Percentiles rank a stretch among this genome's conserved stretches.
These are phyloP conservation scores for Xerocomus minutiporus DNA, from an alignment of 1,284 basidiomycete species.

Conservation along the genomic window DNA sequence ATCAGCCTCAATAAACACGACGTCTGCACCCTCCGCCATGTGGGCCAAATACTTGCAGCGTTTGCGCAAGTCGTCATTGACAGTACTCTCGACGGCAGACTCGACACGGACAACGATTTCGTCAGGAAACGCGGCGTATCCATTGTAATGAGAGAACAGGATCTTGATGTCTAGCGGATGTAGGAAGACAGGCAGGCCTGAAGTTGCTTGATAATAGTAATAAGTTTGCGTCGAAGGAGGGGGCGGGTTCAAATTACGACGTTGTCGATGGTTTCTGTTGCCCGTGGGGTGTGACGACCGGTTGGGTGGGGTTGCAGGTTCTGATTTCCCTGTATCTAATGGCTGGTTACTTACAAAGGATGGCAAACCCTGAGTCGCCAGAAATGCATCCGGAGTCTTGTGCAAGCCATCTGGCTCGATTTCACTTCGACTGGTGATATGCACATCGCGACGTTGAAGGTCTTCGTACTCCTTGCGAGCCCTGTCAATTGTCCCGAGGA, in stretches of 20 bases:
- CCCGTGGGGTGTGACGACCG: slow-evolving; percentile 12
- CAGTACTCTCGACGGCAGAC: slow-evolving; percentile 69
- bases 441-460: slow-evolving; percentile 40
- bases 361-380: slow-evolving; percentile 37
- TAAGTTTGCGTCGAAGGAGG: slow-evolving; percentile 80
- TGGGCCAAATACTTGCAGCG: slow-evolving; percentile 95
- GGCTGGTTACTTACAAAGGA: slow-evolving; percentile 3
- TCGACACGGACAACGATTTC: slow-evolving; percentile 77
- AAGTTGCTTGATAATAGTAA: slow-evolving; percentile 94
- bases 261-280: slow-evolving; percentile 48
- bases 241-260: slow-evolving; percentile 76
- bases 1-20: slow-evolving; percentile 92
- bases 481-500: slow-evolving; percentile 57
- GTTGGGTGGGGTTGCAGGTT: slow-evolving; percentile 14
- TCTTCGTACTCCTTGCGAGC: slow-evolving; percentile 59
- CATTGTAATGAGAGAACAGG: slow-evolving; percentile 78
- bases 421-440: slow-evolving; percentile 38
- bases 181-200: slow-evolving; percentile 88
- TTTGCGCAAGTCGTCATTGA: slow-evolving; percentile 89
- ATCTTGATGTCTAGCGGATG: slow-evolving; percentile 96
- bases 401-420: slow-evolving; percentile 13
- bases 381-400: slow-evolving; percentile 50
- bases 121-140: slow-evolving; percentile 83
- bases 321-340: slow-evolving; percentile 19
- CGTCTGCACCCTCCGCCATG: slow-evolving; percentile 87